Evolutionary conservation across 192 early-diverging fungal species (phyloP), one percentile per base, ranked within the genome.

Genomic region (Rhizoclosmatium globosum): DNA sequence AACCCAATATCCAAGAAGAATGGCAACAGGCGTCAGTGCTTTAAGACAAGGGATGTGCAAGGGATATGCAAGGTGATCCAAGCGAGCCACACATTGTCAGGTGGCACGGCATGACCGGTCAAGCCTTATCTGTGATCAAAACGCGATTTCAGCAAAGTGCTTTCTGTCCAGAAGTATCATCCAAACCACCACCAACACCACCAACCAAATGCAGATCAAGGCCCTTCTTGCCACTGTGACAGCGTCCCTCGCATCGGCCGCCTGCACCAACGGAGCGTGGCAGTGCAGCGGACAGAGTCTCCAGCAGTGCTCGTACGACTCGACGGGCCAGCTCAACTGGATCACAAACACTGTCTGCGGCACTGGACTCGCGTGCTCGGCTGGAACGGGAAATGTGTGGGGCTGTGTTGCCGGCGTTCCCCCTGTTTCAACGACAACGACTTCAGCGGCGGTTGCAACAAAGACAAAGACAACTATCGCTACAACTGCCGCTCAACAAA

Each of bases 251-350:
- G 60, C 60, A 4, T 17, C 60, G 4, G 60, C 60, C 60, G n/a
- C 60, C 60, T 62, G 60, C 21, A 62, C 60, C 4, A 13, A 13
- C 31, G 60, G 60, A 23, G 60, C 60, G 9, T 62, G 21, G 3
- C 60, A 62, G 21, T 62, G 60, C 21, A 4, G 3, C 31, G 60
- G 60, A 62, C 60, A 62, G 31, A 38, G 47, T 39, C 6, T 71
- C 15, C 69, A 71, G 50, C 69, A 71, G 21, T 71, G 69, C 42
- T 48, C 69, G 23, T 71, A 71, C 48, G 50, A 42, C 1, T 17
- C 69, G 19, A 46, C 17, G 7, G 38, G 41, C 23, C 13, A 4
- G 9, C 41, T 71, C 13, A 23, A 38, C 46, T 71, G 69, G 69
- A 15, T n/a, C 11, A 41, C 46, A 23, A 56, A 53, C 38, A 4